Evolutionary conservation across 768 basidiomycete species (phyloP).

Genomic region (Symmetrospora coprosmae): DNA sequence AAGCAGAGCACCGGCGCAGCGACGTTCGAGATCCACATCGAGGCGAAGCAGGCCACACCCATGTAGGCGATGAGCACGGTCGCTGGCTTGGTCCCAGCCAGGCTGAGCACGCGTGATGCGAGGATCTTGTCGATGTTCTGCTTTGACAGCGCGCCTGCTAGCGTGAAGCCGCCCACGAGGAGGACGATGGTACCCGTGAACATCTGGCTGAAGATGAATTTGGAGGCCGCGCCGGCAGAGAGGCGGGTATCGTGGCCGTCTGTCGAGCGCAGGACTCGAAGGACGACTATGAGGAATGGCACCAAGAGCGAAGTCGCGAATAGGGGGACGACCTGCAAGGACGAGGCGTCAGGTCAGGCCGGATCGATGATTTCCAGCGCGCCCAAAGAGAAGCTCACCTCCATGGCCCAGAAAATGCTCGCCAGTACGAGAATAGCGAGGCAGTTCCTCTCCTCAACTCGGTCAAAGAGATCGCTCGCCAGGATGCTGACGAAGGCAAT

Average conservation of each 20-base stretch:
- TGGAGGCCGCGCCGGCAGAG: constrained; percentile 57
- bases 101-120: constrained; percentile 73
- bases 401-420: constrained; percentile 89
- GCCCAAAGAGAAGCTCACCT: constrained; percentile 48
- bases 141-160: constrained; percentile 88
- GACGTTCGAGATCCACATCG: constrained; percentile 99
- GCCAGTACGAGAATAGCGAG: constrained; percentile 78
- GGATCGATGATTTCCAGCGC: no score
- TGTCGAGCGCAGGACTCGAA: constrained; percentile 57
- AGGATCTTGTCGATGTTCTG: constrained; percentile 79
- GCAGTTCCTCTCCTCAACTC: constrained; percentile 66
- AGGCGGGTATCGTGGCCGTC: constrained; percentile 46
- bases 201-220: constrained; percentile 87
- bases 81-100: constrained; percentile 76
- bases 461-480: constrained; percentile 48
- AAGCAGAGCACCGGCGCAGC: constrained; percentile 96
- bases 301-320: constrained; percentile 91
- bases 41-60: constrained; percentile 91
- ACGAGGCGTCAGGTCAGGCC: background rate
- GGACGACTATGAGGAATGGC: constrained; percentile 71
- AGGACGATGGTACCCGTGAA: constrained; percentile 98
- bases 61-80: constrained; percentile 84
- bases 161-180: constrained; percentile 70
- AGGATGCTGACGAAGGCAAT: constrained; percentile 50
- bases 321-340: constrained; percentile 71